Evolutionary conservation across 2,329 filamentous ascomycete genomes (phyloP).

Genomic region (Aspergillus novofumigatus): DNA sequence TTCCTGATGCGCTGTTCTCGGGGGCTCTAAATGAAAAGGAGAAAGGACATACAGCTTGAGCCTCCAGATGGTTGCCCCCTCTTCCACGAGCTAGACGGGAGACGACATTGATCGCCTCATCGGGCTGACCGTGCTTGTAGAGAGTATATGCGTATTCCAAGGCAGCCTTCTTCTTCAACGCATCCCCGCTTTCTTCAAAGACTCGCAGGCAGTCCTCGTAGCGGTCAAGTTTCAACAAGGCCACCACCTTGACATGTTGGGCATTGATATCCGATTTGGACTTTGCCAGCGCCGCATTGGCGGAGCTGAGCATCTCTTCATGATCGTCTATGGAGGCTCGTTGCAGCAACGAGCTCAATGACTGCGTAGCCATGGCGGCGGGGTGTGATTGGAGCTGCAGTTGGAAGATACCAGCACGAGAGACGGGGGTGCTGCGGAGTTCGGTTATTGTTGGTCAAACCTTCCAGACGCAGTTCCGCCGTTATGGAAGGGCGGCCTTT

Average conservation of each 20-base stretch:
- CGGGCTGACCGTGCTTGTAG: constrained; percentile 56
- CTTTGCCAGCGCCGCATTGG: constrained; percentile 54
- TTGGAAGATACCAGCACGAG: background rate
- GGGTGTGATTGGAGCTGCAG: background rate
- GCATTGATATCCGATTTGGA: constrained; percentile 54
- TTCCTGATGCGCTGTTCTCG: background rate
- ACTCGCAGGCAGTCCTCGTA: constrained; percentile 57
- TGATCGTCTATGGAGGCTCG: constrained; percentile 58
- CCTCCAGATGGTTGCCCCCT: constrained; percentile 57
- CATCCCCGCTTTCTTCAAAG: constrained; percentile 51
- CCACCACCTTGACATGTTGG: constrained; percentile 57
- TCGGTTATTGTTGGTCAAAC: background rate
- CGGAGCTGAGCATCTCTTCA: constrained; percentile 57
- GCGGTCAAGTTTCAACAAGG: constrained; percentile 60
- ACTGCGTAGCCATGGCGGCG: constrained; percentile 40
- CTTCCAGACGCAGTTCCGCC: background rate
- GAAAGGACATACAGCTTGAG: constrained; percentile 50
- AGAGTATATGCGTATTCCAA: constrained; percentile 61
- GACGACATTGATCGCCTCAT: constrained; percentile 52
- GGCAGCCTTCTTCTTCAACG: constrained; percentile 51
- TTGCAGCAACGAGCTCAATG: constrained; percentile 54
- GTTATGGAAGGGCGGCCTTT: background rate
- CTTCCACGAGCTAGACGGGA: constrained; percentile 39
- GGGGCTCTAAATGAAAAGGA: background rate
- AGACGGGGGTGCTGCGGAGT: background rate